Conservation (phyloP, 75 land plant genomes). For the Cryptomeria japonica region DNA sequence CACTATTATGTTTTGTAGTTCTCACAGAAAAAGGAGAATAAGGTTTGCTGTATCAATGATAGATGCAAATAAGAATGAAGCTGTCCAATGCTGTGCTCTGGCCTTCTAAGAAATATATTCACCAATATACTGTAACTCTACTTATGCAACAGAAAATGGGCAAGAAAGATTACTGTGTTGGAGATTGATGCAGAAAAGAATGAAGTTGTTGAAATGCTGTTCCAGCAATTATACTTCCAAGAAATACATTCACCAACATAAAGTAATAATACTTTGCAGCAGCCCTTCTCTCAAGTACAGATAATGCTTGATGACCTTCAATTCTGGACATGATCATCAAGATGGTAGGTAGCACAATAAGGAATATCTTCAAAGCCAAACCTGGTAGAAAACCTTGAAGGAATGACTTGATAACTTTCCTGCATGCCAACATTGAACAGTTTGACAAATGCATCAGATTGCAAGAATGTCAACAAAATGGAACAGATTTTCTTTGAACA, state of each 20-base stretch:
- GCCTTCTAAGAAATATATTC: slow-evolving; percentile 61
- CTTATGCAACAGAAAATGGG: not conserved
- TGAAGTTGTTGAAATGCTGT: slow-evolving; percentile 69
- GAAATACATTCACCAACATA: slow-evolving; percentile 69
- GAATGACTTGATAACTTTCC: slow-evolving; percentile 48
- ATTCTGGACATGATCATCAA: slow-evolving; percentile 56
- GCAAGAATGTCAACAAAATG: not conserved
- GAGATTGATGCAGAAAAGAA: slow-evolving; percentile 46
- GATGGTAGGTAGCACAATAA: slow-evolving; percentile 48
- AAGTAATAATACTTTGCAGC: slow-evolving; percentile 60
- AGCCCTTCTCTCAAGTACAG: slow-evolving; percentile 51
- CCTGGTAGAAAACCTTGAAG: slow-evolving; percentile 73
- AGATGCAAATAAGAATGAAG: slow-evolving; percentile 42
- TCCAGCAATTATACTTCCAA: slow-evolving; percentile 67
- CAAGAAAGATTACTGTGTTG: slow-evolving; percentile 37
- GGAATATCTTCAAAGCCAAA: slow-evolving; percentile 56
- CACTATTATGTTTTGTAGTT: not conserved
- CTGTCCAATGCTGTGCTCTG: slow-evolving; percentile 72
- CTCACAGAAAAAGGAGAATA: not conserved
- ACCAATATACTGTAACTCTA: not conserved
- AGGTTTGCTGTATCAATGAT: slow-evolving; percentile 38
- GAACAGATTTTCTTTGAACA: not conserved
- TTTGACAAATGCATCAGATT: slow-evolving; percentile 6
- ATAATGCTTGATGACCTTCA: slow-evolving; percentile 55
- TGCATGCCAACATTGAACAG: slow-evolving; percentile 19